Evolutionary conservation across 2,329 filamentous ascomycete species (phyloP).

Genomic region (Fusarium chlamydosporum): DNA sequence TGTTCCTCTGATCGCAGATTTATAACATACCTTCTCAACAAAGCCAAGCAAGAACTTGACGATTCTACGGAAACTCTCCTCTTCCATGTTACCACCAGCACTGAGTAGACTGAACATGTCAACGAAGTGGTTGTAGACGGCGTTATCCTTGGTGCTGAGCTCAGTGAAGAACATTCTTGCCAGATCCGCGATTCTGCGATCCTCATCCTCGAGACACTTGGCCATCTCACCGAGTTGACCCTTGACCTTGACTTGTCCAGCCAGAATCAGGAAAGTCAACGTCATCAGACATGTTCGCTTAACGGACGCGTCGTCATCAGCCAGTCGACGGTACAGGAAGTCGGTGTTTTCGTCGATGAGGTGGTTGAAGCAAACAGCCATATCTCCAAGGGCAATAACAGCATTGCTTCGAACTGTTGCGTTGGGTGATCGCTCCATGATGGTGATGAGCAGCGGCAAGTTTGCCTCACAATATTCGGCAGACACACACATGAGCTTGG

Average conservation of each 20-base stretch:
- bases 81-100: constrained; percentile 82
- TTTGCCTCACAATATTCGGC: constrained; percentile 96
- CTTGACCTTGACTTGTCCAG: constrained; percentile 99
- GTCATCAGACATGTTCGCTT: constrained; percentile 99
- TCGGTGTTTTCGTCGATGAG: constrained; percentile 99
- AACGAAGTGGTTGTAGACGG: constrained; percentile 99
- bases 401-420: constrained; percentile 95
- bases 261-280: constrained; percentile 94
- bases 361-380: constrained; percentile 99
- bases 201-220: constrained; percentile 97
- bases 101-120: constrained; percentile 98
- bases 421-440: constrained; percentile 94
- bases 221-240: constrained; percentile 99
- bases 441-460: constrained; percentile 93
- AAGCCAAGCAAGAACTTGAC: constrained; percentile 95
- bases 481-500: constrained; percentile 98
- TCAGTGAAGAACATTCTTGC: constrained; percentile 99
- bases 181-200: constrained; percentile 92
- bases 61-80: constrained; percentile 88
- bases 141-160: constrained; percentile 97
- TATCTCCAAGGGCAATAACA: constrained; percentile 96
- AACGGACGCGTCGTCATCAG: constrained; percentile 88
- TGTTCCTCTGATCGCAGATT: neutral
- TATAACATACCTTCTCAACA: constrained; percentile 86
- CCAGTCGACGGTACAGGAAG: constrained; percentile 93